phyloP scores from a whole-genome alignment of 192 early-diverging fungal species.

The Linderina pennispora region DNA sequence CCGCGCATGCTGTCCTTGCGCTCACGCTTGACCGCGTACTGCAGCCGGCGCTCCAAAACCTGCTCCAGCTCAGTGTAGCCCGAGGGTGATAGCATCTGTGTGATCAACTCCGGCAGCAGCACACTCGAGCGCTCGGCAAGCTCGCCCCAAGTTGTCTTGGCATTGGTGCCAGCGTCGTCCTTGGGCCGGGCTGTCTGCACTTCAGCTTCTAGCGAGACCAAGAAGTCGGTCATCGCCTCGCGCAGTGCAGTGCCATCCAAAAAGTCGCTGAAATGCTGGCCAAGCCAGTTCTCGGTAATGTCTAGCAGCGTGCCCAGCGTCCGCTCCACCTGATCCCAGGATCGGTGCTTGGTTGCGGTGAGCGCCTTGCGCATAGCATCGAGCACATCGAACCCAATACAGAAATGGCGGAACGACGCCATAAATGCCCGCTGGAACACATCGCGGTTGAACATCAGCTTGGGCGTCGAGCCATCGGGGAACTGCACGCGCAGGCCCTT shows the following conservation, averaged over 20 bases:
- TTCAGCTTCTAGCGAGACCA: conserved; percentile 8
- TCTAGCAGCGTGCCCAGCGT: conserved; percentile 42
- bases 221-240: conserved; percentile 42
- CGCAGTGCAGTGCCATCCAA: conserved; percentile 53
- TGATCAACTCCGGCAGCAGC: conserved; percentile 20
- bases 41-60: conserved; percentile 28
- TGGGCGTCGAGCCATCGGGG: conserved; percentile 15
- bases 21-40: conserved; percentile 27
- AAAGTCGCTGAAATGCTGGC: conserved; percentile 56
- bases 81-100: conserved; percentile 27
- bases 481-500: conserved; percentile 37
- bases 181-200: conserved; percentile 1
- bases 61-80: conserved; percentile 23
- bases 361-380: conserved; percentile 25
- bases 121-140: conserved; percentile 6
- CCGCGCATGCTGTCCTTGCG: conserved; percentile 12
- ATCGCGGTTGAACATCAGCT: conserved; percentile 42
- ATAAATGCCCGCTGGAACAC: conserved; percentile 53
- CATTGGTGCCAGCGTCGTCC: background rate
- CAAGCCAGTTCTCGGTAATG: conserved; percentile 58
- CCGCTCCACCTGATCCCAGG: conserved; percentile 28
- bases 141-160: conserved; percentile 16
- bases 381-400: conserved; percentile 43
- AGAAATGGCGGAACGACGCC: conserved; percentile 61
- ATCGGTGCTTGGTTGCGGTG: conserved; percentile 3